A percentile compares a stretch with the other conserved stretches of the same genome.
These are phyloP conservation scores for Lecanicillium sp. DNA, from an alignment of 2,329 filamentous ascomycete genomes.

Conservation along the genomic window DNA sequence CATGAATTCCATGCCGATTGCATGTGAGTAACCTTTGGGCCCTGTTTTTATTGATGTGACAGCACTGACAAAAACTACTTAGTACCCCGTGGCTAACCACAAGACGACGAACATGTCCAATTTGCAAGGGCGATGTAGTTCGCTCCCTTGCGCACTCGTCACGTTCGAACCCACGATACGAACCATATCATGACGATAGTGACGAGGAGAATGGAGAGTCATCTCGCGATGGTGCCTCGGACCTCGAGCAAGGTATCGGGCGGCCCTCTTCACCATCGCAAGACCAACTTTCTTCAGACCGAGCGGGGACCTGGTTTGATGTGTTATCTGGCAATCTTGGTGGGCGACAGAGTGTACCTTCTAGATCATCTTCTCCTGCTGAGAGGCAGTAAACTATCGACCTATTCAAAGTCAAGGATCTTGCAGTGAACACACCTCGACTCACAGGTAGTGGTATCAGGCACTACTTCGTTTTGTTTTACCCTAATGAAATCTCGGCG, in stretches of 20 bases:
- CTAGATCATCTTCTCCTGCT: constrained; percentile 7
- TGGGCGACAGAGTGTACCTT: constrained; percentile 3
- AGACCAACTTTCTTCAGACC: constrained; percentile 8
- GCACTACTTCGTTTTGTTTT: no score
- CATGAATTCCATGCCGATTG: constrained; percentile 97
- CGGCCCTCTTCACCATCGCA: constrained; percentile 11
- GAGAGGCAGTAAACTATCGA: no score
- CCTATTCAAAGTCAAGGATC: no score
- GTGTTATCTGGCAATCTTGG: constrained; percentile 3
- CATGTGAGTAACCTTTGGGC: constrained; percentile 69
- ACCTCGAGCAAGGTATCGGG: constrained; percentile 39
- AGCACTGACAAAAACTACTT: constrained; percentile 12
- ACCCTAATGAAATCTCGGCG: no score
- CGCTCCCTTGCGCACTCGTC: constrained; percentile 50
- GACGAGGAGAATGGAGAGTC: constrained; percentile 34
- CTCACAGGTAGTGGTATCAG: no score
- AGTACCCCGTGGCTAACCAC: constrained; percentile 97
- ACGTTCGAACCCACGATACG: constrained; percentile 43
- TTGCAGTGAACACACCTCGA: no score
- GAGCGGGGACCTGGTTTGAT: constrained; percentile 5
- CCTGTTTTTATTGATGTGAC: not conserved
- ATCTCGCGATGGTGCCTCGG: constrained; percentile 20
- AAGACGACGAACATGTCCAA: constrained; percentile 90
- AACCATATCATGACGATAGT: constrained; percentile 45
- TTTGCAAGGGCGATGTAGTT: constrained; percentile 97